Conservation (phyloP, 371 early-diverging fungal genomes). For the Mortierella sp. region DNA sequence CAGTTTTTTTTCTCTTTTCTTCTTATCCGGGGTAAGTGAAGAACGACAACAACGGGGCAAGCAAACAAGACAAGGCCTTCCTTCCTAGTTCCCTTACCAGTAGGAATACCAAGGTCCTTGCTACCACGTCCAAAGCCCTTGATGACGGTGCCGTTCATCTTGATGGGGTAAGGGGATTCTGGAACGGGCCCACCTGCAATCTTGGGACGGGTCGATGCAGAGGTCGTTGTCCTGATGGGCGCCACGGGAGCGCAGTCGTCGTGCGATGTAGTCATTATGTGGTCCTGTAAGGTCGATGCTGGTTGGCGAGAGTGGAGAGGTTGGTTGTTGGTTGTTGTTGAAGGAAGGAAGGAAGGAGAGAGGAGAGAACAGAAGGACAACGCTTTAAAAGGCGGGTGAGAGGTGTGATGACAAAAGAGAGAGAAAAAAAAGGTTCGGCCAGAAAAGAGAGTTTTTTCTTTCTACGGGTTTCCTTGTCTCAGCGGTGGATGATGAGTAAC, state of each 20-base stretch:
- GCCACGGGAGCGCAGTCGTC: constrained; percentile 20
- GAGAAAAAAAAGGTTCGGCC: not conserved
- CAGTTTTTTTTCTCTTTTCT: too few relatives aligned
- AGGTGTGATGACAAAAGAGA: constrained; percentile 11
- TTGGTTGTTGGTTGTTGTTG: not conserved
- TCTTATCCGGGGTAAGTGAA: too few relatives aligned
- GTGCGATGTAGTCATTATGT: constrained; percentile 1
- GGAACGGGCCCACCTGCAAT: constrained; percentile 72
- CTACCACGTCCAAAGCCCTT: constrained; percentile 96
- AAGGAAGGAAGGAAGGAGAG: not conserved
- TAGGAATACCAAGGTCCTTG: constrained; percentile 97
- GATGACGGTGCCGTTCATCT: constrained; percentile 84
- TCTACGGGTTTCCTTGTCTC: too few relatives aligned
- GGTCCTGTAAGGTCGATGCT: not conserved
- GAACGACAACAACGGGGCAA: not conserved
- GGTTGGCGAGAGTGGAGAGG: not conserved
- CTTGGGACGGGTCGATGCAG: constrained; percentile 61
- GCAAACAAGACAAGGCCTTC: not conserved
- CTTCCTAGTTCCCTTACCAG: constrained; percentile 71
- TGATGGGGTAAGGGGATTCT: constrained; percentile 76
- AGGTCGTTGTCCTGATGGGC: not conserved
- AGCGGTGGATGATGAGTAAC: constrained; percentile 2
- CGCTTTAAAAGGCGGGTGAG: not conserved
- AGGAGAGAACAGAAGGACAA: not conserved
- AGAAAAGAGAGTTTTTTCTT: constrained; percentile 5